Evolutionary conservation across 441 rosid species (phyloP).

Genomic region (Breynia disticha): DNA sequence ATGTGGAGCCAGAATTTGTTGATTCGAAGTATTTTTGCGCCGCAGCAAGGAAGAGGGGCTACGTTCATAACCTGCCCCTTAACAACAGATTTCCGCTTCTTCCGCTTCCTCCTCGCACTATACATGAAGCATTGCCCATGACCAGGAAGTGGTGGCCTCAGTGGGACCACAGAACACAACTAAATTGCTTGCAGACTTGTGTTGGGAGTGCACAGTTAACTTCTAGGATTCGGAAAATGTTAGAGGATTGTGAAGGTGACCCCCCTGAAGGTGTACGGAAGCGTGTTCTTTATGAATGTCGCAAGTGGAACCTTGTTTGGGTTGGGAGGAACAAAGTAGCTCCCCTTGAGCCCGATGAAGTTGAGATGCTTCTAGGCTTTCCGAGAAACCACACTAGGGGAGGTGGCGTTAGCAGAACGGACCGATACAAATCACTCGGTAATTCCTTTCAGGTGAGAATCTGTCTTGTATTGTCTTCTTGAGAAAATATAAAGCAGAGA

Average conservation of each 20-base stretch:
- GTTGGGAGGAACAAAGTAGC: conserved; percentile 82
- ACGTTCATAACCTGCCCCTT: conserved; percentile 75
- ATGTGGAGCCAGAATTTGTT: conserved; percentile 70
- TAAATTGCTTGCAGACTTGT: conserved; percentile 67
- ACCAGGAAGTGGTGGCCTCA: conserved; percentile 82
- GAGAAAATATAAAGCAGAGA: background rate
- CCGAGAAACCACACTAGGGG: conserved; percentile 90
- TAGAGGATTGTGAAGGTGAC: conserved; percentile 38
- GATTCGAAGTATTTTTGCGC: conserved; percentile 80
- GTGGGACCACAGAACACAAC: conserved; percentile 66
- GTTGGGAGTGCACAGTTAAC: conserved; percentile 58
- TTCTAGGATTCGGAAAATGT: conserved; percentile 50
- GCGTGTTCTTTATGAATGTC: conserved; percentile 49
- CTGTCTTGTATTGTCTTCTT: background rate
- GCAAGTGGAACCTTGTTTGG: conserved; percentile 91
- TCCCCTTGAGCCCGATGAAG: conserved; percentile 81
- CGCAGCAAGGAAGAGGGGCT: conserved; percentile 84
- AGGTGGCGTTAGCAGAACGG: conserved; percentile 72
- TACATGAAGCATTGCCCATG: conserved; percentile 66
- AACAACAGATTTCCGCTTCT: conserved; percentile 46
- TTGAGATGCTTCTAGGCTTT: conserved; percentile 79
- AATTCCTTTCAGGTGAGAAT: conserved; percentile 77
- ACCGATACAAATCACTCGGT: conserved; percentile 73
- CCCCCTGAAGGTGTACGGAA: conserved; percentile 42
- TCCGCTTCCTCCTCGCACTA: conserved; percentile 58